Evolutionary conservation across 371 early-diverging fungal species (phyloP), one percentile per base, ranked within the genome.

Genomic region (Entomophthora muscae): DNA sequence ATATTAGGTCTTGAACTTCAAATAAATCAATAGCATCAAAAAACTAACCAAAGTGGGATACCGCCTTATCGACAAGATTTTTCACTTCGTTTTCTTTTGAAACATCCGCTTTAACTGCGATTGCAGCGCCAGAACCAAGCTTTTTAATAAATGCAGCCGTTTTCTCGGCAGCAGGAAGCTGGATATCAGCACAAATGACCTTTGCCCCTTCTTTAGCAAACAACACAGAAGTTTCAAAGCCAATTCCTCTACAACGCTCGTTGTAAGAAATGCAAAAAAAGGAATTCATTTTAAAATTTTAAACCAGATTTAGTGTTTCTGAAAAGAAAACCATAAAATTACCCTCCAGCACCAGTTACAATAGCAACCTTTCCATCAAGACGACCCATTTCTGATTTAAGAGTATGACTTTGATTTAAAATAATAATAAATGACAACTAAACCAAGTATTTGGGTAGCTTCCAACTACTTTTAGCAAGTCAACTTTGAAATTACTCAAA

Each of bases 301-400:
- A n/a, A 61, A 59, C 10, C 21, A 32, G 23, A 12, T 63, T 26
- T 61, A 42, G 5, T n/a, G 7, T 3, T 42, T 24, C 28, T 42
- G 17, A 42, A 42, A 5, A 42, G 17, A 10, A 42, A 68, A 30
- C n/a, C 10, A n/a, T n/a, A n/a, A n/a, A 28, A n/a, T 57, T 75
- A 84, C 90, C 85, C 76, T 57, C 83, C 89, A 61, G 88, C 86
- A 57, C 91, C 91, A 60, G 91, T 91, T 65, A 91, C 80, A 64
- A 91, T 78, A 55, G 88, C 88, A n/a, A 91, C 89, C 73, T 89
- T 89, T 57, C 78, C 81, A 51, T 66, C 70, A 56, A 83, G 74
- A 63, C 83, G 42, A 17, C 42, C 42, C n/a, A n/a, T n/a, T n/a
- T n/a, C n/a, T n/a, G n/a, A n/a, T n/a, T n/a, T n/a, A n/a, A n/a